Evolutionary conservation across 306 rosid genomes (phyloP), one percentile per base, ranked within the genome.

Genomic region (Prunus padus): DNA sequence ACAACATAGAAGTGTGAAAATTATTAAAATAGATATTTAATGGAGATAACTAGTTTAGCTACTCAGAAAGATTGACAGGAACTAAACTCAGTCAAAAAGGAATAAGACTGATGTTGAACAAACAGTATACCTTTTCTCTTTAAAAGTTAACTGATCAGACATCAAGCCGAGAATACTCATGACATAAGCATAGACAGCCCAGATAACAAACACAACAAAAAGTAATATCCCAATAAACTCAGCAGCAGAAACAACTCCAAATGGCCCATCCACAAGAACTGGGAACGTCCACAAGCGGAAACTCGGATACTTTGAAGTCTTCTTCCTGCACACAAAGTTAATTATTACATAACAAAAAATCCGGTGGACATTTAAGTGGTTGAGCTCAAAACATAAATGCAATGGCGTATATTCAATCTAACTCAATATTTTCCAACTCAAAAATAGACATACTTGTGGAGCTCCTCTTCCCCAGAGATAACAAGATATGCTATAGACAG

Each of bases 281-380:
- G 98, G 98, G 69, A 91, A 84, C 1, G 98, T 93, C 98, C 97
- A 93, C 68, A 91, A 85, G 55, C 92, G 81, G 59, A 80, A 86
- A 20, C 91, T 83, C 22, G 98, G 93, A 76, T 55, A 16, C 62
- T 75, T 81, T 52, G 83, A 76, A 60, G 33, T 69, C 85, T 83
- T 88, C 81, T 85, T 89, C 82, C 96, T 92, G 75, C 33, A 69
- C 50, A 2, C 50, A 64, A n/a, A n/a, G 63, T 51, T 51, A 59
- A 30, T 28, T 30, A 12, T 28, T 19, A 12, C 30, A 31, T n/a
- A 30, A 70, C 63, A n/a, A 30, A 37, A 55, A 2, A 22, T 18
- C 65, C 12, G 13, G 25, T 30, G 30, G 31, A 13, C 8, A 67
- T 46, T 20, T 55, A 67, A 45, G 56, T 22, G 55, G 37, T 45